Conservation (phyloP, 768 basidiomycete genomes). For the Omphalotus guepiniiformis region DNA sequence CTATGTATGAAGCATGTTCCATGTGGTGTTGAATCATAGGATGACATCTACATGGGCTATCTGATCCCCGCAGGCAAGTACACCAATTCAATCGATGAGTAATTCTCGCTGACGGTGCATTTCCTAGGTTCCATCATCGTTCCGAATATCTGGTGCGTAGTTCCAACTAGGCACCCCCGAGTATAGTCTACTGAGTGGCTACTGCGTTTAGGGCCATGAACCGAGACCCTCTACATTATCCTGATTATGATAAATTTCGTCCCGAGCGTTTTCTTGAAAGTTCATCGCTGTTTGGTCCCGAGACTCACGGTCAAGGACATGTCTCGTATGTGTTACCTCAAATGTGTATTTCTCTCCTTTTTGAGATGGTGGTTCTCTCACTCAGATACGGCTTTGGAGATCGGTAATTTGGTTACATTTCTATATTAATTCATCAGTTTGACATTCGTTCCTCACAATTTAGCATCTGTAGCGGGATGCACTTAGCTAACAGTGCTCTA, state of each 20-base stretch:
- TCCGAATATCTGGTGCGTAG: constrained; percentile 16
- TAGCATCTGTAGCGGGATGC: constrained; percentile 29
- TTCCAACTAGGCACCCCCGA: too few species aligned
- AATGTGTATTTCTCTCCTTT: background rate
- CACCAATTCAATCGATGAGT: background rate
- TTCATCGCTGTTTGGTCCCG: constrained; percentile 12
- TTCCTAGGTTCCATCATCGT: constrained; percentile 16
- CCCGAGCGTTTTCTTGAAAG: constrained; percentile 15
- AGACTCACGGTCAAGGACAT: constrained; percentile 23
- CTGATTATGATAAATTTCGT: constrained; percentile 18
- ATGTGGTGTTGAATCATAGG: constrained; percentile 10
- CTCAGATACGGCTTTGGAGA: constrained; percentile 6
- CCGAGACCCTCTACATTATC: constrained; percentile 17
- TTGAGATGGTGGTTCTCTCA: background rate
- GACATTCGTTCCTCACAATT: background rate
- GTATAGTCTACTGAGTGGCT: constrained; percentile 9
- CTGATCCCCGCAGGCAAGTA: constrained; percentile 15
- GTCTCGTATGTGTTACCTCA: constrained; percentile 19
- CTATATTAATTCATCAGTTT: background rate
- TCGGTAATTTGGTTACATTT: background rate
- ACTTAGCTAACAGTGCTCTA: constrained; percentile 29
- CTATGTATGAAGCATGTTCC: background rate
- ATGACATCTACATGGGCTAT: constrained; percentile 18
- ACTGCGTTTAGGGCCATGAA: constrained; percentile 17
- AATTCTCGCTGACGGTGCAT: constrained; percentile 19